Evolutionary conservation across 768 basidiomycete species (phyloP), one percentile per base, ranked within the genome.

Genomic region (Tephrocybe sp.): DNA sequence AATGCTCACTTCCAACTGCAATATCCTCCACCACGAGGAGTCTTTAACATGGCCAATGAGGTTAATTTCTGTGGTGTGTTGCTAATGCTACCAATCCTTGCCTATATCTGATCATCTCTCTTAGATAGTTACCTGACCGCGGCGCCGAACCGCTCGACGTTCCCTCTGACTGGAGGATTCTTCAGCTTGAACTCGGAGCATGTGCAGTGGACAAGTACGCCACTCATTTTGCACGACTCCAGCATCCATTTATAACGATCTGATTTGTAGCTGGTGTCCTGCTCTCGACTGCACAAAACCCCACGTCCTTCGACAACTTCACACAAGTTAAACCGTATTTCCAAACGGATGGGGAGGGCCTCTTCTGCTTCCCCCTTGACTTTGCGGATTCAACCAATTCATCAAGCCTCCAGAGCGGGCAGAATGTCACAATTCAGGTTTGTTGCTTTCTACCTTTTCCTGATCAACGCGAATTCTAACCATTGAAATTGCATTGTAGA

Each of bases 1-100:
- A 71, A 69, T 40, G 90, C 89, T 7, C 92, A 95, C 66, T 94
- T 93, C 69, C 84, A 87, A 56, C 73, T 93, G 35, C 78, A 85
- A 59, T 92, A 80, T 64, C 92, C 92, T 15, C 56, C 72, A 1
- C 84, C 89, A 9, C 76, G 92, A 39, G 92, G 92, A 1, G 62
- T 57, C 0, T 93, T 94, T 63, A 75, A 75, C 46, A 77, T 83
- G 47, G 69, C 76, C 44, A 58, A 73, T 13, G 86, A 89, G 55
- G 71, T 74, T 11, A 67, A 58, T 1, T 87, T 89, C 61, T 92
- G 92, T 60, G 89, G 88, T 87, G 53, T 35, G 77, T 64, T 19
- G 15, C 11, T 32, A n/a, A n/a, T 15, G 24, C 46, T 9, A 35
- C n/a, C n/a, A n/a, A 44, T 22, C 15, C n/a, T n/a, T n/a, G n/a